Evolutionary conservation across 2,329 filamentous ascomycete genomes (phyloP), one percentile per base, ranked within the genome.

Genomic region (Pseudocercospora pini-densiflorae): DNA sequence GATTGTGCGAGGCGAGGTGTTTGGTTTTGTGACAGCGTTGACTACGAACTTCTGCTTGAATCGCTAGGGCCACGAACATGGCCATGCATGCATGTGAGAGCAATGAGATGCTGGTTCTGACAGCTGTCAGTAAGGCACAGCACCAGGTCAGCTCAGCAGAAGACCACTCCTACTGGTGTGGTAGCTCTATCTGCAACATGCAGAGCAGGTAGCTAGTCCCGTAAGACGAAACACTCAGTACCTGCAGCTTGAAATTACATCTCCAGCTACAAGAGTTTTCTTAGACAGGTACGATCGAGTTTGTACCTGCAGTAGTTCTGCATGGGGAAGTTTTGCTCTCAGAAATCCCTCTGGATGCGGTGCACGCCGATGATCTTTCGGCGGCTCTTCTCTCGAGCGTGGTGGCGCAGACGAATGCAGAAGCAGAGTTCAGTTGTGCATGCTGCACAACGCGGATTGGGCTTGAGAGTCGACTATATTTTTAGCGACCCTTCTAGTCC

Each of bases 271-370:
- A 40, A 33, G 47, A 49, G 23, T 19, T 57, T 31, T 23, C 51
- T 33, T 36, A 24, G 47, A 55, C 23, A 29, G 19, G 29, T 58
- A 59, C 58, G 7, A 45, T 16, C 55, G 14, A 51, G 7, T 55
- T 53, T 61, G 67, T 66, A 64, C 64, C 68, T 70, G 68, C 68
- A 68, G 66, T 68, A 68, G 68, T 61, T 62, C 54, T 65, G 68
- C 59, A 62, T 63, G 19, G 43, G 59, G 49, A 63, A 61, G 67
- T 36, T 12, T 57, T 36, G 29, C n/a, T 45, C 40, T 31, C 12
- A 40, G 45, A 24, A 49, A 49, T 19, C 7, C n/a, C 23, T 51
- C 51, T 55, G 23, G 24, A 31, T 55, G 51, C 51, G 51, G 51
- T 55, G 51, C 51, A 31, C 5, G 23, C 27, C 51, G 27, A 16